Percentiles rank a stretch among this genome's conserved stretches.
phyloP scores from a whole-genome alignment of 257 asterid genomes.

The Apocynum venetum region DNA sequence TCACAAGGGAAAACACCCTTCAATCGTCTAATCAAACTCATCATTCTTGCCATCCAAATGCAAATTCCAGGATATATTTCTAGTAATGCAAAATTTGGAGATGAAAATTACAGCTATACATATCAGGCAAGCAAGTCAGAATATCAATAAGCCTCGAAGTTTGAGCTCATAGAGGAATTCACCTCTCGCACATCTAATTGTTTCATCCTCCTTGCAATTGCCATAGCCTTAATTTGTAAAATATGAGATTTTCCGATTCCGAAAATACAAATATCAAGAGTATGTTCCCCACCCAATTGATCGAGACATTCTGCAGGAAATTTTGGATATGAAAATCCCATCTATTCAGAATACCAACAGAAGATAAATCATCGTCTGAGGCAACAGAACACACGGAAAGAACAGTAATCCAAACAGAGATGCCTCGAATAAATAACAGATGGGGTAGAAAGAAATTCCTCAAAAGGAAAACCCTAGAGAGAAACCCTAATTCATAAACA shows the following conservation, averaged over 20 bases:
- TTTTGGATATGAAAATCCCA: constrained; percentile 9
- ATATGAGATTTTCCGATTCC: too few relatives aligned
- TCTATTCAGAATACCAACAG: not conserved
- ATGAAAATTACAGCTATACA: not conserved
- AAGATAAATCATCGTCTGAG: not conserved
- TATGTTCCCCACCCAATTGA: constrained; percentile 5
- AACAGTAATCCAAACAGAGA: constrained; percentile 13
- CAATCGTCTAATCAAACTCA: constrained; percentile 8
- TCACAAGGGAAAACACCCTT: constrained; percentile 20
- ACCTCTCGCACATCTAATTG: constrained; percentile 28
- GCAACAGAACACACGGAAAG: not conserved
- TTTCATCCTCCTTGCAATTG: constrained; percentile 15
- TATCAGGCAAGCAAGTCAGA: constrained; percentile 23
- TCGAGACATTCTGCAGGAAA: constrained; percentile 10
- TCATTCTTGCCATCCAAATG: constrained; percentile 5
- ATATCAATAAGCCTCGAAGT: constrained; percentile 22
- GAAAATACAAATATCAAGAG: not conserved
- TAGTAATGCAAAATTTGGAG: too few relatives aligned
- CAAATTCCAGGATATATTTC: too few relatives aligned
- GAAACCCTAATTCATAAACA: constrained; percentile 16
- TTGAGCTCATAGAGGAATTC: constrained; percentile 19
- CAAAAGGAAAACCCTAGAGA: constrained; percentile 33
- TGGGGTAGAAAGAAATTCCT: constrained; percentile 19
- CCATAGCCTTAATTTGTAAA: not conserved
- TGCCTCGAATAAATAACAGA: constrained; percentile 12